These are phyloP conservation scores for Beauveria rudraprayagi DNA, from an alignment of 2,329 filamentous ascomycete genomes.

Conservation along the genomic window DNA sequence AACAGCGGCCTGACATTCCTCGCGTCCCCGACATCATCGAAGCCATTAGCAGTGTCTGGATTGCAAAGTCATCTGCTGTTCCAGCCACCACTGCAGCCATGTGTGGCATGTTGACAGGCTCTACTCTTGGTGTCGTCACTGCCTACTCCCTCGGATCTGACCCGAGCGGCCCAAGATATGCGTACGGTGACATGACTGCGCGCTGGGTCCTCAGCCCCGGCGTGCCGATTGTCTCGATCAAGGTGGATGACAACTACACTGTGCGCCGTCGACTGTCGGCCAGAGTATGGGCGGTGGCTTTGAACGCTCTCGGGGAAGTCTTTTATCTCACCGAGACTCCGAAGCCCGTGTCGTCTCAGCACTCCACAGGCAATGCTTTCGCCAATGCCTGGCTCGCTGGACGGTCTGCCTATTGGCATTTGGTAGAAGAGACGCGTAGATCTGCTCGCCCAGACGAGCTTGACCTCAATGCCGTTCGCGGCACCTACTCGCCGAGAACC, in stretches of 20 bases:
- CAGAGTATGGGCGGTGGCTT: constrained; percentile 81
- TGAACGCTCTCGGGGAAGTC: constrained; percentile 89
- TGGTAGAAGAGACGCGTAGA: constrained; percentile 71
- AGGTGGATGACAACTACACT: constrained; percentile 76
- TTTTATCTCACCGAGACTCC: constrained; percentile 75
- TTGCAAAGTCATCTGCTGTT: constrained; percentile 72
- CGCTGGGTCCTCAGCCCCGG: constrained; percentile 89
- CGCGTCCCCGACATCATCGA: constrained; percentile 62
- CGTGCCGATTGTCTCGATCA: constrained; percentile 79
- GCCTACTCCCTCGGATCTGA: constrained; percentile 67
- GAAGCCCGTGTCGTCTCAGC: constrained; percentile 40
- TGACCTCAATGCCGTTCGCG: constrained; percentile 57
- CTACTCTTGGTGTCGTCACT: constrained; percentile 73
- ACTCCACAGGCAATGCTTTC: constrained; percentile 46
- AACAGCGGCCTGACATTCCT: constrained; percentile 66
- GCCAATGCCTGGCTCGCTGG: constrained; percentile 73
- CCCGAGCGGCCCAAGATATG: constrained; percentile 50
- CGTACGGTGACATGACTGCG: constrained; percentile 71
- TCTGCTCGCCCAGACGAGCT: constrained; percentile 64
- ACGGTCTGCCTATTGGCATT: constrained; percentile 69
- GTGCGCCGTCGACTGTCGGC: constrained; percentile 58
- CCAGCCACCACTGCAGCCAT: constrained; percentile 66
- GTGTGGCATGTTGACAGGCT: constrained; percentile 75
- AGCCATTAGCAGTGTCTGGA: constrained; percentile 74
- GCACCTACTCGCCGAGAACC: constrained; percentile 73